These are phyloP conservation scores for Pythium sp. DNA, from an alignment of 352 stramenopile species.

Conservation along the genomic window DNA sequence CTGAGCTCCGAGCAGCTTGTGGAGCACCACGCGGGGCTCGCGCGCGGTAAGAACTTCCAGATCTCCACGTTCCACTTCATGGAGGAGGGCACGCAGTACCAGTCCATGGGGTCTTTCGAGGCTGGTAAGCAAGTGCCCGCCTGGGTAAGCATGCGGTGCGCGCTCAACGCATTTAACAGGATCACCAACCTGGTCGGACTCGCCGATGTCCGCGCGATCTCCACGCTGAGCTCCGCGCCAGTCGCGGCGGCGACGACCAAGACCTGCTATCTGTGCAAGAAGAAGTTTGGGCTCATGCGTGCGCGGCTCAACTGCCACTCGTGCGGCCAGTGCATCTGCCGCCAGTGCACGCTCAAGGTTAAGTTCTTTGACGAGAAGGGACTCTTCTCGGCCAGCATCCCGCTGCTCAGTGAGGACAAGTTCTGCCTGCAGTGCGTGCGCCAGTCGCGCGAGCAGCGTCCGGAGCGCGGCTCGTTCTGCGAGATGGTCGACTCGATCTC, in stretches of 20 bases:
- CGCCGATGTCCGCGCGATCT: conserved; percentile 12
- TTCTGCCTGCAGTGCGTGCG: conserved; percentile 13
- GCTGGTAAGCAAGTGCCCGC: conserved; percentile 1
- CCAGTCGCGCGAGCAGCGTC: conserved; percentile 6
- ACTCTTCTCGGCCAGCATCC: background rate
- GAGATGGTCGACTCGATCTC: conserved; percentile 7
- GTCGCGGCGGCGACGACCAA: conserved; percentile 2
- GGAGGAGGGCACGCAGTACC: conserved; percentile 13
- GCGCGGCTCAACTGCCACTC: conserved; percentile 13
- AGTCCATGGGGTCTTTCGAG: conserved; percentile 9
- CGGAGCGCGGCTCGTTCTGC: background rate
- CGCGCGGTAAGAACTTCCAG: conserved; percentile 2
- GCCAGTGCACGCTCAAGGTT: conserved; percentile 11
- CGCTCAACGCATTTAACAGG: conserved; percentile 6
- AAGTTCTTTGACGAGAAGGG: conserved; percentile 12
- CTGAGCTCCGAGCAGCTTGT: conserved; percentile 2
- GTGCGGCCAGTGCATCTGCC: conserved; percentile 11
- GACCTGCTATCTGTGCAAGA: conserved; percentile 17
- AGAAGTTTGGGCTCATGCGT: conserved; percentile 15
- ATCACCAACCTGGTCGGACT: conserved; percentile 12
- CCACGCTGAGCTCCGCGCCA: background rate
- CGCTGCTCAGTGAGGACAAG: conserved; percentile 3
- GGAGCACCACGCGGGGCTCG: background rate
- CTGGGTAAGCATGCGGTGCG: conserved; percentile 12
- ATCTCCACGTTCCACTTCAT: conserved; percentile 11